Evolutionary conservation across 83 land plant genomes (phyloP).

Genomic region (Thuja plicata): DNA sequence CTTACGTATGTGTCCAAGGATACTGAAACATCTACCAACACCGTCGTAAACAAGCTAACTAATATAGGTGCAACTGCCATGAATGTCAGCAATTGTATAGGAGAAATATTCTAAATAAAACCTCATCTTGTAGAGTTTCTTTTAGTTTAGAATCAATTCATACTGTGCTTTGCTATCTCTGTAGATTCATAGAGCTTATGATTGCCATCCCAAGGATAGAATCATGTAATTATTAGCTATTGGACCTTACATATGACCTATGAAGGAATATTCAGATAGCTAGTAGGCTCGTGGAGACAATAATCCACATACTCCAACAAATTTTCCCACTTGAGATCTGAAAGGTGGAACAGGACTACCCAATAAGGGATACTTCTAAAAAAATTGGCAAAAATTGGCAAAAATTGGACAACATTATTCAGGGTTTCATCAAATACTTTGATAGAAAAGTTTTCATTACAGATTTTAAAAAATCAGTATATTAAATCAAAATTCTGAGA

Average conservation of each 20-base stretch:
- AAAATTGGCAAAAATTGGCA: not conserved
- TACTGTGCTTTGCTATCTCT: not conserved
- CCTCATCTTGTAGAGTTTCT: not conserved
- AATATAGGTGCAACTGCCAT: not conserved
- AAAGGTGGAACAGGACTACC: not conserved
- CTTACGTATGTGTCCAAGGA: not conserved
- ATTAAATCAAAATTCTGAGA: too few relatives aligned
- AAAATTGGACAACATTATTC: not conserved
- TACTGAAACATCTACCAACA: not conserved
- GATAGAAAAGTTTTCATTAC: not conserved
- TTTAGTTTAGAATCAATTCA: not conserved
- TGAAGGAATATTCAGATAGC: not conserved
- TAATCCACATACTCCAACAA: not conserved
- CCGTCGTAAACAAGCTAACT: not conserved
- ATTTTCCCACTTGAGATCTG: not conserved
- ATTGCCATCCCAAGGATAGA: not conserved
- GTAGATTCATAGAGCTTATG: not conserved
- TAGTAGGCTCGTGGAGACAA: not conserved
- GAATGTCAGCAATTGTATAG: not conserved
- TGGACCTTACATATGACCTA: not conserved
- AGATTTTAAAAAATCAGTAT: not conserved
- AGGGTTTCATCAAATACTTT: not conserved
- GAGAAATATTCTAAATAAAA: not conserved
- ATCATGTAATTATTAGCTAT: not conserved
- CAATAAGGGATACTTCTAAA: not conserved